phyloP scores from a whole-genome alignment of 2,329 filamentous ascomycete genomes.

The Fusarium subtropicale region DNA sequence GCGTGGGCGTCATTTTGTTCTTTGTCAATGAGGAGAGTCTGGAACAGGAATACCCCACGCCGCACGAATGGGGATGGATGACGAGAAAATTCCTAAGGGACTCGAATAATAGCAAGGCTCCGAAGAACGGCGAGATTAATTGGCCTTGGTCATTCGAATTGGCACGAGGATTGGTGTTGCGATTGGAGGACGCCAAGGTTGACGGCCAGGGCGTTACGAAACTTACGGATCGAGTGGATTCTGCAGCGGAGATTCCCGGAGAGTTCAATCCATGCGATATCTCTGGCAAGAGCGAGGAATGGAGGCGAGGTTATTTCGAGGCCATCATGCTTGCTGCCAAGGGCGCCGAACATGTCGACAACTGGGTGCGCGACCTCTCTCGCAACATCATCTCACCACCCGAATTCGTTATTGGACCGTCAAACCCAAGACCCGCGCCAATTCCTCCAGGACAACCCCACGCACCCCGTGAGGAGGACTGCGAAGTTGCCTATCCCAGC shows the following conservation, averaged over 20 bases:
- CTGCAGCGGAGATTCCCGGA: slow-evolving; percentile 73
- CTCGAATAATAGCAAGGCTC: slow-evolving; percentile 69
- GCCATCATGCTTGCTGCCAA: slow-evolving; percentile 81
- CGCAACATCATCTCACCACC: slow-evolving; percentile 75
- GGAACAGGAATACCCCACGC: slow-evolving; percentile 82
- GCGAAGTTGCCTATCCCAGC: slow-evolving; percentile 73
- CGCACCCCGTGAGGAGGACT: slow-evolving; percentile 80
- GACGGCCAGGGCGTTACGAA: slow-evolving; percentile 76
- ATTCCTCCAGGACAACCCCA: slow-evolving; percentile 72
- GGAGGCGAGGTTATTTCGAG: slow-evolving; percentile 88
- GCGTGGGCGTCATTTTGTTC: slow-evolving; percentile 70
- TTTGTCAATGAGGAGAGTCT: slow-evolving; percentile 78
- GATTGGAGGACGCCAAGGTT: slow-evolving; percentile 74
- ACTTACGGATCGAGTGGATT: slow-evolving; percentile 70
- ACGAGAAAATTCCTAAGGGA: slow-evolving; percentile 76
- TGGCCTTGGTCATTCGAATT: slow-evolving; percentile 76
- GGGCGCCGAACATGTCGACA: slow-evolving; percentile 83
- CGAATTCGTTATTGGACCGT: slow-evolving; percentile 81
- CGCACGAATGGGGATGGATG: slow-evolving; percentile 81
- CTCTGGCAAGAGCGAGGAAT: slow-evolving; percentile 80
- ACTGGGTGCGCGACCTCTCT: slow-evolving; percentile 77
- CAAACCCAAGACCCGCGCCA: slow-evolving; percentile 83
- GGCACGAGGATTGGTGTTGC: slow-evolving; percentile 68
- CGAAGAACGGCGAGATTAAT: slow-evolving; percentile 66
- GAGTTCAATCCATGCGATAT: slow-evolving; percentile 75